phyloP scores from a whole-genome alignment of 495 filamentous ascomycete species.

The Evernia prunastri region DNA sequence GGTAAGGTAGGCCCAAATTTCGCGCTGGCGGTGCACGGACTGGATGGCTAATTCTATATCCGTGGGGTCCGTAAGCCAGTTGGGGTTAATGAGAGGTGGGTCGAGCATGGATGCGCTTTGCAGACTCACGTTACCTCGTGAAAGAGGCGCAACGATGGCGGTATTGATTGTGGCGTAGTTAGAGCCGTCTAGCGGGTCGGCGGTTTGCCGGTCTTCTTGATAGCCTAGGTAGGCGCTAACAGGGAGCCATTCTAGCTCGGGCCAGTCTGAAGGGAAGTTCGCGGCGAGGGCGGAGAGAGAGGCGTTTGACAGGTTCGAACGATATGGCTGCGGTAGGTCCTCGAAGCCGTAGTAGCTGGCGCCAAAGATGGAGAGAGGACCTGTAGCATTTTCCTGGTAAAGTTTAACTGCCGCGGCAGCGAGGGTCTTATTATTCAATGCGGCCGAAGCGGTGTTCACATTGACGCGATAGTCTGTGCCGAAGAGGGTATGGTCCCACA shows the following conservation, averaged over 20 bases:
- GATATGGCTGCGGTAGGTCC: constrained; percentile 30
- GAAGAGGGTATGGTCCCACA: constrained; percentile 35
- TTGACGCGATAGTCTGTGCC: constrained; percentile 36
- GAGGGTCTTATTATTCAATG: constrained; percentile 10
- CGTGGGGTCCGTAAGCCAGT: constrained; percentile 40
- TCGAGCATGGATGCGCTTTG: constrained; percentile 8
- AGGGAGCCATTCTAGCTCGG: constrained; percentile 42
- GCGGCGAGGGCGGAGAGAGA: constrained; percentile 22
- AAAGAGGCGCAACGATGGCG: constrained; percentile 37
- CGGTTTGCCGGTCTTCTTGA: constrained; percentile 14
- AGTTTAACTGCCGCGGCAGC: constrained; percentile 12
- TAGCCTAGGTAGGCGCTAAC: constrained; percentile 24
- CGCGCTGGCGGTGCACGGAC: constrained; percentile 44
- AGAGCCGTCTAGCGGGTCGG: constrained; percentile 28
- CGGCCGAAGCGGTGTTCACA: constrained; percentile 28
- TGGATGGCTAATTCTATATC: constrained; percentile 45
- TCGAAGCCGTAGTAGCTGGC: constrained; percentile 34
- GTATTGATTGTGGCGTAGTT: constrained; percentile 37
- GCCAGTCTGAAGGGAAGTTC: constrained; percentile 42
- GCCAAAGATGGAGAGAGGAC: constrained; percentile 20
- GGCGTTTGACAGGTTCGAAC: constrained; percentile 17
- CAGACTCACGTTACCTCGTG: constrained; percentile 29
- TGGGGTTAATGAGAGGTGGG: constrained; percentile 29
- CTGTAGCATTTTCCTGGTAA: constrained; percentile 21
- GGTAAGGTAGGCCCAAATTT: constrained; percentile 25